Base-by-base conservation (phyloP, 2,329 filamentous ascomycete genomes). In the Aureobasidium melanogenum region DNA sequence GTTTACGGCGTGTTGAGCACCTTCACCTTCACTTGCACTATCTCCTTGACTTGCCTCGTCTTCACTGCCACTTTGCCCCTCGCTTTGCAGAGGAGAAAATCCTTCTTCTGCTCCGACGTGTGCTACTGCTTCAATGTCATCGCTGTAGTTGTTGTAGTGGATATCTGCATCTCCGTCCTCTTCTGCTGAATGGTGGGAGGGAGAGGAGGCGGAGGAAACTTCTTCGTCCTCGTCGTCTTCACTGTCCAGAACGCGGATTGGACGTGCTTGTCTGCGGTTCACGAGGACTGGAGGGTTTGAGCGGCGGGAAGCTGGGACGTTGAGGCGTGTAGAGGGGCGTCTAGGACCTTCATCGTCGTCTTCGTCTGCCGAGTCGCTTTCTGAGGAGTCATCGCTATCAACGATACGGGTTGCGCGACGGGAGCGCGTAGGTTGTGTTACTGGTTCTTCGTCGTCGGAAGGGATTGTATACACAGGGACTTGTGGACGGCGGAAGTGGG, bases 61-160 rank as follows among this genome's bases (percentile, higher is more conserved):
- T 3, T 41, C 50, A 41, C 50, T 41, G 6, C 15, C 48, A 52
- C 48, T 39, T 14, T 39, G n/a, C n/a, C n/a, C n/a, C n/a, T n/a
- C n/a, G n/a, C n/a, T 10, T 22, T 52, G 66, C 24, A 66, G n/a
- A 3, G 66, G 66, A 10, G 65, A 65, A 34, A 67, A 65, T 5
- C 59, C 62, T 22, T 62, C 60, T 12, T 61, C 39, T 17, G 44
- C 48, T 32, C 48, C 60, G 15, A 2, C 41, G 34, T 58, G 54
- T n/a, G 55, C 60, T 5, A 30, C 5, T 22, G 58, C 55, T 9
- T 61, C 50, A 32, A 30, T 47, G 26, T 47, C 61, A 26, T 54
- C 39, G 14, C 62, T 62, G 46, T 65, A 34, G 10, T 50, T 19
- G 17, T 39, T 19, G 43, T 46, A 46, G n/a, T 44, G 22, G 3